These are phyloP conservation scores for Tolypocladium inflatum DNA, from an alignment of 2,329 filamentous ascomycete species.

Conservation along the genomic window DNA sequence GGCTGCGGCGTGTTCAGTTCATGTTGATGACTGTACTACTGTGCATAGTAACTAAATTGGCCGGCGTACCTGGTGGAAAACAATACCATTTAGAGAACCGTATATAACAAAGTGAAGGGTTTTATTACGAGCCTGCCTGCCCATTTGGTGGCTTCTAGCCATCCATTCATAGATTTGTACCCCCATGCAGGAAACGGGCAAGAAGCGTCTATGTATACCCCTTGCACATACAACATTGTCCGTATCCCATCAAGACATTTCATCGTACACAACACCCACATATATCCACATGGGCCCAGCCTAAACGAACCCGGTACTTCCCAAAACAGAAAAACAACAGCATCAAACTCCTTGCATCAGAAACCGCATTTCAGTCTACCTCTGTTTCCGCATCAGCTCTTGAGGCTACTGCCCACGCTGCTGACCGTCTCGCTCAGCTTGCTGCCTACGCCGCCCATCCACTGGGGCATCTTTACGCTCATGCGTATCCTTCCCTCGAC, in stretches of 20 bases:
- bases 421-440: slow-evolving; percentile 38
- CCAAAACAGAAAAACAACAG: not conserved
- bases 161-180: not conserved
- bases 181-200: not conserved
- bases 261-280: slow-evolving; percentile 9
- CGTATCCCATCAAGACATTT: slow-evolving; percentile 3
- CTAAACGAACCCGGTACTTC: not conserved
- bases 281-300: not conserved
- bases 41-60: not conserved
- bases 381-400: slow-evolving; percentile 14
- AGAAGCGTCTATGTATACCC: not conserved
- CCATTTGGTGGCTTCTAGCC: not conserved
- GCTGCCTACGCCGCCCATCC: slow-evolving; percentile 32
- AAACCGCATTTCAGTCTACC: not conserved
- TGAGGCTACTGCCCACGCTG: slow-evolving; percentile 35
- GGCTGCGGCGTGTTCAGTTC: not conserved
- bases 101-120: not conserved
- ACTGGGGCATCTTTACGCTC: slow-evolving; percentile 39
- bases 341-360: not conserved
- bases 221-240: not conserved
- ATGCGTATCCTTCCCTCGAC: slow-evolving; percentile 73
- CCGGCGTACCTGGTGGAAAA: not conserved
- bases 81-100: not conserved
- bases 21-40: not conserved
- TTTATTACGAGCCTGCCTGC: not conserved